A percentile compares a stretch with the other conserved stretches of the same genome.
phyloP scores from a whole-genome alignment of 176 grass and related monocot genomes.

The Paspalum notatum region DNA sequence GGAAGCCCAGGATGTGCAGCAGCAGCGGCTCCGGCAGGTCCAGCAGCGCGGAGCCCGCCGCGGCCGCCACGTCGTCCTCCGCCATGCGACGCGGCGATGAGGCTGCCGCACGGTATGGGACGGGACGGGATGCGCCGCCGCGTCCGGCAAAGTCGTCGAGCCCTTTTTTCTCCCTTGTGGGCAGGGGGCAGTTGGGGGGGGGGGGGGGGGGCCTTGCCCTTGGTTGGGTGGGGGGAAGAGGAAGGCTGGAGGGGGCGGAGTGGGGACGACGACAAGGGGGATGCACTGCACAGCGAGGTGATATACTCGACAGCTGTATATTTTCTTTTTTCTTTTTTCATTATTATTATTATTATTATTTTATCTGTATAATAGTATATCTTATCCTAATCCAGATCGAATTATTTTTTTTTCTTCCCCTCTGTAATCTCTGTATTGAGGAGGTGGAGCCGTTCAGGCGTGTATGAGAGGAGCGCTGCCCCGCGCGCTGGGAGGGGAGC shows the following conservation, averaged over 20 bases:
- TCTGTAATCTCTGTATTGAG: too few species aligned
- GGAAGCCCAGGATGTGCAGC: conserved; percentile 56
- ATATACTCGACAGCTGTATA: conserved; percentile 58
- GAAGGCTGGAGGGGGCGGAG: not conserved
- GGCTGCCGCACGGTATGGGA: not conserved
- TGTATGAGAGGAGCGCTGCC: conserved; percentile 30
- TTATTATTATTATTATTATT: not conserved
- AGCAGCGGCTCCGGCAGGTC: conserved; percentile 88
- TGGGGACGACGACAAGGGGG: conserved; percentile 36
- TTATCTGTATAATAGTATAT: not conserved
- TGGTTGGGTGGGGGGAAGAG: too few species aligned
- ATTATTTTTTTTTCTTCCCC: not conserved
- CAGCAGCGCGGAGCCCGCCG: conserved; percentile 39
- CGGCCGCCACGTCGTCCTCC: not conserved
- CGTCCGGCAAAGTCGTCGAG: conserved; percentile 19
- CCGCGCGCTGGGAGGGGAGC: not conserved
- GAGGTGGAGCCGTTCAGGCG: not conserved
- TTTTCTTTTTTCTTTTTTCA: not conserved
- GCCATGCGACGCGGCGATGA: conserved; percentile 46
- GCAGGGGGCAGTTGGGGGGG: not conserved
- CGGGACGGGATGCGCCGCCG: conserved; percentile 4
- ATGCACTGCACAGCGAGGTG: conserved; percentile 44
- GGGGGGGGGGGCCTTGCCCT: not conserved
- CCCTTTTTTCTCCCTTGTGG: conserved; percentile 19
- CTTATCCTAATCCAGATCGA: conserved; percentile 44